Base-by-base conservation (phyloP, 2,329 filamentous ascomycete species). In the Colletotrichum tropicicola region DNA sequence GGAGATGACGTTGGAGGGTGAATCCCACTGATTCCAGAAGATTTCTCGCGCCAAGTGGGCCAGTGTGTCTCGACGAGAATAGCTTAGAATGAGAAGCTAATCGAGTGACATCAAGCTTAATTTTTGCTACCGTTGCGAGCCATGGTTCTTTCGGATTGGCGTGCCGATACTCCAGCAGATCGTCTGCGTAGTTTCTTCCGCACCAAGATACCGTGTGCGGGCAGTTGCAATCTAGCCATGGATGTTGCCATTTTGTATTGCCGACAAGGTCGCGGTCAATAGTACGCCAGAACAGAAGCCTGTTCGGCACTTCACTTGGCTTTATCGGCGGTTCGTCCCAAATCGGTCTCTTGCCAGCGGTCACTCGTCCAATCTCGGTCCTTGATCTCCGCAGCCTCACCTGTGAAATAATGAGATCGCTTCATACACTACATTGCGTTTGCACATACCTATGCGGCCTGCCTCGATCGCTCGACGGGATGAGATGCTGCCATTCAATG, bases 51-150 rank as follows among this genome's bases (percentile, higher is more conserved):
- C 27, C 15, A 27, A 60, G 61, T 61, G 61, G 57, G 49, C 51
- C 49, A 23, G 13, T 9, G 17, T 55, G 44, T 65, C 49, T 56
- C 43, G 19, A 48, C 37, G 21, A 61, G 35, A 51, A 37, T 21
- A 21, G 48, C 28, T 37, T 15, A 27, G 21, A 37, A 39, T 21
- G n/a, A 44, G 12, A 19, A 39, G 43, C 57, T 55, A 39, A 44
- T 28, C 28, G 19, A 27, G 27, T 37, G 21, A 23, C 61, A 55
- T 65, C 49, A 61, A 61, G 44, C 56, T 45, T 55, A 65, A 25
- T 47, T 52, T 41, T 43, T 28, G 12, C 19, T 23, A 8, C 9
- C 32, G 48, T 25, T 12, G 15, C 12, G 28, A 2, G 21, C 25
- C 32, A 27, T 32, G 30, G 35, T 27, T n/a, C 9, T 21, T n/a